Evolutionary conservation across 371 early-diverging fungal genomes (phyloP).

Genomic region (Actinomortierella ambigua): DNA sequence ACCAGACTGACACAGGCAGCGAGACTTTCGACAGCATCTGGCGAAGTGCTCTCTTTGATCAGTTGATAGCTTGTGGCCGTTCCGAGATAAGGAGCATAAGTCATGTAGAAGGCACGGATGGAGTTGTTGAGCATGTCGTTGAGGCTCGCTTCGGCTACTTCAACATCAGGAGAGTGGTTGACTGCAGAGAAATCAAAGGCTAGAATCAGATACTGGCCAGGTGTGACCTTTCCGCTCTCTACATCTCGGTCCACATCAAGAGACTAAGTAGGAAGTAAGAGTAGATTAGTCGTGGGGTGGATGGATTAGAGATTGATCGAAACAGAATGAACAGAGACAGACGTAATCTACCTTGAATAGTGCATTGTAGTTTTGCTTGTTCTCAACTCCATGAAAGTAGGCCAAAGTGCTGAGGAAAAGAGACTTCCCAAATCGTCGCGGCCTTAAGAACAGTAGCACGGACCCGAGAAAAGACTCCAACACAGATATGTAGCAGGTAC

Average conservation of each 20-base stretch:
- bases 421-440: slow-evolving; percentile 35
- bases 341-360: slow-evolving; percentile 2
- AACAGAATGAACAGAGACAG: neutral
- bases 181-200: slow-evolving; percentile 22
- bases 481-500: slow-evolving; percentile 25
- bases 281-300: slow-evolving; percentile 1
- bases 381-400: slow-evolving; percentile 32
- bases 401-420: slow-evolving; percentile 32
- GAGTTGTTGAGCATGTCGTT: slow-evolving; percentile 17
- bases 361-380: slow-evolving; percentile 20
- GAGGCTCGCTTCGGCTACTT: slow-evolving; percentile 8
- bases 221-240: slow-evolving; percentile 6
- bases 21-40: slow-evolving; percentile 13
- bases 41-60: slow-evolving; percentile 3
- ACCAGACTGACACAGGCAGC: slow-evolving; percentile 10
- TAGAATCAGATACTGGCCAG: slow-evolving; percentile 30
- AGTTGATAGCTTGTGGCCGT: slow-evolving; percentile 11
- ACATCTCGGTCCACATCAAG: slow-evolving; percentile 23
- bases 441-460: slow-evolving; percentile 29
- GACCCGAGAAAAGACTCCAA: slow-evolving; percentile 13
- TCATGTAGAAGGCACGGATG: slow-evolving; percentile 4
- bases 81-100: slow-evolving; percentile 17
- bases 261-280: slow-evolving; percentile 14
- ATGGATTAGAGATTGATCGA: no score
- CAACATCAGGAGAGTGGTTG: slow-evolving; percentile 14